Base-by-base conservation (phyloP, 1,284 basidiomycete species). In the Cystobasidium slooffiae region DNA sequence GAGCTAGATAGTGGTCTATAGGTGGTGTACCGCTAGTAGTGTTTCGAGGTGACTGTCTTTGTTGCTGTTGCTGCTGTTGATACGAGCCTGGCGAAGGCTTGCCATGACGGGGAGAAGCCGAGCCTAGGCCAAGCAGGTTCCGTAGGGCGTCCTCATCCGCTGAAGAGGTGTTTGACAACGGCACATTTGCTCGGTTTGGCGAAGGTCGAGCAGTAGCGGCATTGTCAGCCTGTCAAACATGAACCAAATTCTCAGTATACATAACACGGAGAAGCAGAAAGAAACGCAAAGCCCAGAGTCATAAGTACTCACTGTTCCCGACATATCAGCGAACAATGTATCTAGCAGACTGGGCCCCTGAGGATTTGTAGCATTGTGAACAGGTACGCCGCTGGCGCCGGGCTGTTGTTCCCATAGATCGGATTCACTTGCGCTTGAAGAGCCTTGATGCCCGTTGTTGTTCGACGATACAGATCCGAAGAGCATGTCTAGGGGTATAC, bases 401-500 rank as follows among this genome's bases (percentile, higher is more conserved):
- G 55, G 1, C 44, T 56, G 49, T 16, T 41, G 37, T 12, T 47
- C 64, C 22, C 46, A 66, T 22, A 66, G 64, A 47, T 66, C 53
- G 47, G 20, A 3, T 18, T 43, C 39, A 10, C 8, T 49, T 8
- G 20, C 51, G 18, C 39, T 47, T 6, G 10, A 8, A 39, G 44
- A 24, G 44, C 44, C 16, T 63, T 51, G 44, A 49, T 63, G 44
- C n/a, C 41, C 51, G 47, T 37, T 24, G 73, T n/a, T 58, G 24
- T 31, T 41, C 39, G 73, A 31, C 46, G 58, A 68, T 24, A n/a
- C 49, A 46, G 52, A 76, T 64, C 72, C 69, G 75, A 80, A 80
- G 70, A 81, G 72, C 75, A 76, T 68, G 75, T 79, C 81, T 61
- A 82, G 76, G 59, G 77, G 78, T 65, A 79, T 78, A 18, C 76